A percentile compares a stretch with the other conserved stretches of the same genome.
Evolutionary conservation across 2,329 filamentous ascomycete species (phyloP).

Genomic region (Rhynchosporium agropyri): DNA sequence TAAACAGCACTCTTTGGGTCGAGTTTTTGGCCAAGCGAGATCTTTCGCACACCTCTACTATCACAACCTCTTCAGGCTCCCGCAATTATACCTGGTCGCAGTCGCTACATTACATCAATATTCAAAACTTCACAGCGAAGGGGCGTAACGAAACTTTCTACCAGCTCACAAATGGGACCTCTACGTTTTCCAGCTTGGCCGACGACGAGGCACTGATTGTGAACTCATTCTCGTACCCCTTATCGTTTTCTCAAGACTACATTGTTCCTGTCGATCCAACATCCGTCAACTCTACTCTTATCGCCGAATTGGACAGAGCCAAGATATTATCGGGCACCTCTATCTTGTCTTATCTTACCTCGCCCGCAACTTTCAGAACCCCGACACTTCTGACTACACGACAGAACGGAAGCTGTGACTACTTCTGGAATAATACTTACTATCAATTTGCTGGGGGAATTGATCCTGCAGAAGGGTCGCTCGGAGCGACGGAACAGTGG

Average conservation of each 20-base stretch:
- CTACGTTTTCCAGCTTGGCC: slow-evolving; percentile 23
- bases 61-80: slow-evolving; percentile 32
- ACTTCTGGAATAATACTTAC: slow-evolving; percentile 36
- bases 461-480: slow-evolving; percentile 28
- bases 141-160: slow-evolving; percentile 32
- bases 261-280: slow-evolving; percentile 23
- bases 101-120: slow-evolving; percentile 28
- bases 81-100: slow-evolving; percentile 29
- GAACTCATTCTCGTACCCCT: slow-evolving; percentile 28
- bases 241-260: slow-evolving; percentile 27
- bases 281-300: slow-evolving; percentile 24
- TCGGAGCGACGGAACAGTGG: slow-evolving; percentile 33
- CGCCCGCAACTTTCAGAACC: slow-evolving; percentile 14
- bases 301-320: slow-evolving; percentile 29
- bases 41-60: slow-evolving; percentile 27
- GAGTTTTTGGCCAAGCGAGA: slow-evolving; percentile 24
- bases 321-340: slow-evolving; percentile 20
- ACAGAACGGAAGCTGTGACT: slow-evolving; percentile 31
- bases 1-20: slow-evolving; percentile 27
- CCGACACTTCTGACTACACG: slow-evolving; percentile 24
- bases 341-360: slow-evolving; percentile 32
- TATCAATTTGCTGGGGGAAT: slow-evolving; percentile 34
- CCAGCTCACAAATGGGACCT: slow-evolving; percentile 27
- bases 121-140: slow-evolving; percentile 28
- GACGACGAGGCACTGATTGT: slow-evolving; percentile 9